Evolutionary conservation across 129 eudicot species (phyloP).

Genomic region (Centrapalus pauciflorus): DNA sequence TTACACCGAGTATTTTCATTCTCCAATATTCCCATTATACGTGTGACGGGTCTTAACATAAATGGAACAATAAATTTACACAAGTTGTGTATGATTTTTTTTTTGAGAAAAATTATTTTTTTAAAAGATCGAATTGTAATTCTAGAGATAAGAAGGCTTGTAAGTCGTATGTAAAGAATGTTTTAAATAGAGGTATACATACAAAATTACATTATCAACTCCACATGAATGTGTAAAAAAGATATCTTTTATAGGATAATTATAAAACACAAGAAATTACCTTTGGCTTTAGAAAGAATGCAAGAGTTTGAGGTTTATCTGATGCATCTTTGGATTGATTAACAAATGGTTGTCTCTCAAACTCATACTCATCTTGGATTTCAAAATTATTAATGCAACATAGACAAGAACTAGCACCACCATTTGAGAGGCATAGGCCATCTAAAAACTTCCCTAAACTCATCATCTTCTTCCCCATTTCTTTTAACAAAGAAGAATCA

Average conservation of each 20-base stretch:
- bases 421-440: slow-evolving; percentile 54
- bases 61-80: too few relatives aligned
- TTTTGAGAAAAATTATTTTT: too few relatives aligned
- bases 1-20: too few relatives aligned
- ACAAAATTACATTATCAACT: not conserved
- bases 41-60: too few relatives aligned
- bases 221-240: not conserved
- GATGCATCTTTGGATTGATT: slow-evolving; percentile 57
- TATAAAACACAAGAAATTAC: slow-evolving; percentile 28
- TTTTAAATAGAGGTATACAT: not conserved
- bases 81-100: too few relatives aligned
- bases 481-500: slow-evolving; percentile 15
- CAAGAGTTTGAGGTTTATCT: slow-evolving; percentile 69
- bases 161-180: not conserved
- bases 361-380: slow-evolving; percentile 38
- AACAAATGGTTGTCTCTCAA: slow-evolving; percentile 60
- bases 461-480: slow-evolving; percentile 61
- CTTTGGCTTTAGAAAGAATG: slow-evolving; percentile 86
- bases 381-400: slow-evolving; percentile 44
- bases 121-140: too few relatives aligned
- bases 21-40: too few relatives aligned
- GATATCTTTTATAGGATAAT: not conserved
- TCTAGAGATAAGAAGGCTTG: too few relatives aligned
- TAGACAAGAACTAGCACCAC: slow-evolving; percentile 57
- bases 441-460: slow-evolving; percentile 59